Base-by-base conservation (phyloP, 2,329 filamentous ascomycete genomes). In the Arthrobotrys iridis region DNA sequence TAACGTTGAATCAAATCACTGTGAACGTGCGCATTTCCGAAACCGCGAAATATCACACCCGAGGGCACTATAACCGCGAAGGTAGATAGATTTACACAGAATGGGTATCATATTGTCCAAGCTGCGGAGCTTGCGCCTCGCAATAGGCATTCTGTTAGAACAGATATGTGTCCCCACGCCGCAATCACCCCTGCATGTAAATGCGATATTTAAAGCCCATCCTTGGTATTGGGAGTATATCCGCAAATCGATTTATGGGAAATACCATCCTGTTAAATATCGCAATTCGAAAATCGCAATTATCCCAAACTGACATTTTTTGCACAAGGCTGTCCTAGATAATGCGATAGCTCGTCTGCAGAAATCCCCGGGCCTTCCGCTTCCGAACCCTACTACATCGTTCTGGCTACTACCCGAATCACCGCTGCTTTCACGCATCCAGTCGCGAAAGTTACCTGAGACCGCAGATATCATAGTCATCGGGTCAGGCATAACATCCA, bases 401-500 rank as follows among this genome's bases (percentile, higher is more conserved):
- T 86, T 84, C 79, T 87, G 85, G 85, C 81, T 84, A 26, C 79
- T 82, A 10, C 83, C 84, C 0, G 83, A 82, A 78, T 83, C 83
- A 2, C 80, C 82, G 18, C 81, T 86, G 8, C 81, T 82, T 55
- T 77, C 55, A 20, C 26, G 83, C 52, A 78, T 80, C 1, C 80
- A 80, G 30, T 82, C 81, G 1, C 75, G 79, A 1, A 70, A 75
- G 1, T 78, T 86, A 5, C 83, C 84, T 0, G 46, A 77, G 1
- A 78, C 81, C 4, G 83, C 83, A 4, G 86, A 88, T 67, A 79
- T 87, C 1, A 83, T 85, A 15, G 83, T 88, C 41, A 84, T 88
- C 76, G 86, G 87, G 20, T 87, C 85, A 35, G 87, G 87, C 0
- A 87, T 88, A 71, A 85, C 86, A 1, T 85, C 83, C 7, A 83